Base-by-base conservation (phyloP, 768 basidiomycete genomes). In the Collybiopsis luxurians region DNA sequence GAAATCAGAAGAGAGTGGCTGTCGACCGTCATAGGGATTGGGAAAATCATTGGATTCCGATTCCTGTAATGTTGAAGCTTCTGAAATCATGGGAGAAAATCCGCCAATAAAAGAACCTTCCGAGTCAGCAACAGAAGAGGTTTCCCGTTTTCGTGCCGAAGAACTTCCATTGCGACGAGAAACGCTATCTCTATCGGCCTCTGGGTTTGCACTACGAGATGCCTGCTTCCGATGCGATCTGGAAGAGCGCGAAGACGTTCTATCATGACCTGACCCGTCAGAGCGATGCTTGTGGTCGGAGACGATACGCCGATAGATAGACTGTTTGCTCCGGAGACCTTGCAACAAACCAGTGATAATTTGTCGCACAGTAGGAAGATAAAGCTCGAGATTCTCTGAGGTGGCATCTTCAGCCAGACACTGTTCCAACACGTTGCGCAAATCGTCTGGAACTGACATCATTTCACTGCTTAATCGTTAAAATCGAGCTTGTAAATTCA, bases 331-430 rank as follows among this genome's bases (percentile, higher is more conserved):
- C 50, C 95, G 89, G n/a, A 99, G 78, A 13, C 95, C 96, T 64
- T 94, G 90, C 28, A 99, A 72, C n/a, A 99, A 78, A 66, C 83
- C 86, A 34, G 94, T 95, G 67, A 98, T 98, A 67, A 97, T 96
- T 64, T 81, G 80, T 53, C 96, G 87, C 46, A 99, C 95, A 61
- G 82, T 84, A 24, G 96, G 96, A 3, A 98, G 85, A 73, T 92
- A 97, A 1, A 87, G 75, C 45, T 95, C 90, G 50, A 99, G 86
- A 60, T 90, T 95, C 52, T 91, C 86, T 3, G 82, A 77, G 1
- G 82, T 87, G 31, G 96, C 93, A 53, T 96, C 92, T 71, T 98
- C 95, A 4, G 93, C 86, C 26, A 98, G 80, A 66, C 92, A 94
- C 63, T 86, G 83, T 71, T 99, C 97, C 53, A 99, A 86, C 28